Evolutionary conservation across 306 rosid genomes (phyloP), one percentile per base, ranked within the genome.

Genomic region (Citrullus mucosospermus): DNA sequence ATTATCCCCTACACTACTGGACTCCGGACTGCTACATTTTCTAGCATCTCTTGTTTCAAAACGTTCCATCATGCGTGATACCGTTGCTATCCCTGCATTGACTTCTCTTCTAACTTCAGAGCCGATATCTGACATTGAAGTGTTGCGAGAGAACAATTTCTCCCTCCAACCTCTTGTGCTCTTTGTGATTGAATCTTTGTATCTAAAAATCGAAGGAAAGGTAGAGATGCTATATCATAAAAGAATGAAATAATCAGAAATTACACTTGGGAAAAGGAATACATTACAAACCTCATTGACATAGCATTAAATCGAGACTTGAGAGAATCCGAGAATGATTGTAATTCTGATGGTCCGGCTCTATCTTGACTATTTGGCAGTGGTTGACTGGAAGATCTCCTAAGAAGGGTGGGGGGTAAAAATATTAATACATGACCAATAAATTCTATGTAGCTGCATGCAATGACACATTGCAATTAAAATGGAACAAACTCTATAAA

Each of bases 161-260:
- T 95, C 99, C 90, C 83, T 95, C 99, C 99, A 95, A 43, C 97
- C 93, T 87, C 85, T 87, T 8, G 99, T 92, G 89, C 97, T 89
- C 87, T 91, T 95, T 61, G 96, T 87, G 82, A 95, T 95, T 10
- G 99, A 95, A 76, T 95, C 99, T 83, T 92, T 95, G 90, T 92
- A 92, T 85, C 99, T 94, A 81, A 72, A 55, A 85, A 34, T 36
- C 41, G 53, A 34, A 53, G 38, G 72, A 65, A 30, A 32, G 25
- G 81, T 25, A 63, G 54, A 74, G 32, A 20, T n/a, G n/a, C 12
- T 43, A 7, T 22, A 34, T 79, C 79, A 32, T 81, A 22, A 46
- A 81, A 73, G 58, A 39, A 39, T 16, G 53, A 73, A 46, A 61
- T 75, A 25, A 80, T 62, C 34, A 74, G 38, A 61, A 22, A 60